A percentile compares a stretch with the other conserved stretches of the same genome.
These are phyloP conservation scores for Parastagonospora nodorum DNA, from an alignment of 2,329 filamentous ascomycete species.

Conservation along the genomic window DNA sequence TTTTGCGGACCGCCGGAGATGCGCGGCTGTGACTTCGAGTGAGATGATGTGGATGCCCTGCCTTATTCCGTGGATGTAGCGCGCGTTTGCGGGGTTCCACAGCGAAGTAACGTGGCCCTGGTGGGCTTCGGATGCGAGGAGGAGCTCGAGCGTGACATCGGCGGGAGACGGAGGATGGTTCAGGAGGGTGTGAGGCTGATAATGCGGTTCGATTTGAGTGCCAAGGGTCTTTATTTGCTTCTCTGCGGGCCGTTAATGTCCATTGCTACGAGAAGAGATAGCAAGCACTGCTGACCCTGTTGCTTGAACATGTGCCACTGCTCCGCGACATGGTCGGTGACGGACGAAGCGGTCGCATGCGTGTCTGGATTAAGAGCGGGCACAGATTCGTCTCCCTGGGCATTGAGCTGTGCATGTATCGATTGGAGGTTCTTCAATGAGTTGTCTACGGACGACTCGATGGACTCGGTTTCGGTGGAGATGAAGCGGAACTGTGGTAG, in stretches of 20 bases:
- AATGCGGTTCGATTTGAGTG: constrained; percentile 54
- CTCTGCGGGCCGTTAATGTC: constrained; percentile 31
- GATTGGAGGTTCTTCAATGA: constrained; percentile 34
- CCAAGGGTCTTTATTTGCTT: constrained; percentile 46
- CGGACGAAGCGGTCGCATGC: constrained; percentile 14
- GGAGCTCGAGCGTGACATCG: constrained; percentile 86
- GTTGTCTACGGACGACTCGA: constrained; percentile 38
- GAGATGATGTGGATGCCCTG: constrained; percentile 92
- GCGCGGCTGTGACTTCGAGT: constrained; percentile 83
- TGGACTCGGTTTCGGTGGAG: constrained; percentile 38
- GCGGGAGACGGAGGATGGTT: constrained; percentile 74
- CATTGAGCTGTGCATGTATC: constrained; percentile 44
- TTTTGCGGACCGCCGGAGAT: constrained; percentile 90
- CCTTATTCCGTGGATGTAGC: constrained; percentile 91
- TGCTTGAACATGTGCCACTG: constrained; percentile 42
- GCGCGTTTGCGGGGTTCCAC: constrained; percentile 93
- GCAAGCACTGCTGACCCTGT: constrained; percentile 24
- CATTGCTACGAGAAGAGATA: not conserved
- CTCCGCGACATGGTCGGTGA: constrained; percentile 37
- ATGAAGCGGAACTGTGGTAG: constrained; percentile 18
- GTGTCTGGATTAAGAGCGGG: constrained; percentile 26
- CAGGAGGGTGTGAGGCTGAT: constrained; percentile 70
- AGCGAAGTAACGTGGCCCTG: constrained; percentile 88
- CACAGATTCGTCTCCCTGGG: constrained; percentile 19
- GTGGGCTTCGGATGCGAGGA: constrained; percentile 58